Evolutionary conservation across 805 yeast genomes (phyloP).

Genomic region (Sugiyamaella floridensis): DNA sequence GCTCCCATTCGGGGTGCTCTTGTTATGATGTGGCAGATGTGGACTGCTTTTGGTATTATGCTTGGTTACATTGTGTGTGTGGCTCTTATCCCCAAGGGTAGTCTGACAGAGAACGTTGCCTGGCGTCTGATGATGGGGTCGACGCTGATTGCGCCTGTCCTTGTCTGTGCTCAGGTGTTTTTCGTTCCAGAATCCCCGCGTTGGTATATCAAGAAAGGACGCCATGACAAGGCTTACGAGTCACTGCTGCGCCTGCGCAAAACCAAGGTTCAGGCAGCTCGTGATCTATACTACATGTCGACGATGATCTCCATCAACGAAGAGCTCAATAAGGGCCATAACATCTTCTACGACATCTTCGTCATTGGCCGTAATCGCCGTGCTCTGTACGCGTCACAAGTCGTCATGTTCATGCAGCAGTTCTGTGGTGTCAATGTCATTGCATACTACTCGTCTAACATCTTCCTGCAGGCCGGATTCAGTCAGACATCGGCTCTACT

Average conservation of each 20-base stretch:
- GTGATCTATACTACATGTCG: constrained; percentile 55
- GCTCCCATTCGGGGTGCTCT: constrained; percentile 55
- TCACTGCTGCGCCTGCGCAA: constrained; percentile 43
- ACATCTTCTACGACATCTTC: constrained; percentile 39
- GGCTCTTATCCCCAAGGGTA: constrained; percentile 44
- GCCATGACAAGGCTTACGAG: constrained; percentile 43
- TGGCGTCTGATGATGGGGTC: constrained; percentile 68
- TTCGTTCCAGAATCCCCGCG: constrained; percentile 66
- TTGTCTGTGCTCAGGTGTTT: constrained; percentile 46
- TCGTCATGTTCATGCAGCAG: constrained; percentile 80
- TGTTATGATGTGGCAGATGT: constrained; percentile 67
- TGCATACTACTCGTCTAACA: constrained; percentile 76
- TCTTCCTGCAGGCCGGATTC: constrained; percentile 63
- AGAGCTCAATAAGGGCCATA: constrained; percentile 31
- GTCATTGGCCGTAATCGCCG: constrained; percentile 75
- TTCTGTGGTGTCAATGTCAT: constrained; percentile 87
- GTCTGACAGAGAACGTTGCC: constrained; percentile 32
- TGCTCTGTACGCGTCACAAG: constrained; percentile 72
- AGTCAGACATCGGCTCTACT: constrained; percentile 54
- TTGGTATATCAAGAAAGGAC: constrained; percentile 53
- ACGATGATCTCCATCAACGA: constrained; percentile 41
- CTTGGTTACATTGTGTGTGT: constrained; percentile 55
- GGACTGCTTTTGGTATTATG: constrained; percentile 70
- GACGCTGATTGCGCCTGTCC: constrained; percentile 51
- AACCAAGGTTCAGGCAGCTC: constrained; percentile 49